Base-by-base conservation (phyloP, 2,329 filamentous ascomycete genomes). In the Microsporum audouinii region DNA sequence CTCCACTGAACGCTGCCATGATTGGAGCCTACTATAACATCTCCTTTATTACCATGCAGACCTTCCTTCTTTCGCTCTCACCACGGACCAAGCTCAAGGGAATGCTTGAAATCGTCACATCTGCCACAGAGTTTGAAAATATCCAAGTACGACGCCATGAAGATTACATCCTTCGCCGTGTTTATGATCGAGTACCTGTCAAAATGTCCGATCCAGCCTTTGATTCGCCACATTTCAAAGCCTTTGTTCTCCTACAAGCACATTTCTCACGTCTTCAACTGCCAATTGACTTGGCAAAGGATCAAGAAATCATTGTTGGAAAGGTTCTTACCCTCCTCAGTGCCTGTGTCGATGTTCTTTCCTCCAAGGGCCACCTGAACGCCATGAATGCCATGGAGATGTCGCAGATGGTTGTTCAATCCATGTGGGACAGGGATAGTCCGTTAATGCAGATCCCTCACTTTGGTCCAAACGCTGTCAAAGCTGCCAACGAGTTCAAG, bases 21-120 rank as follows among this genome's bases (percentile, higher is more conserved):
- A 97, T 99, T 70, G 91, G 89, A 7, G 91, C 94, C 1, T 97
- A 99, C 80, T 99, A 99, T 82, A 97, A 96, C 75, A 96, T 99
- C 70, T 96, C 92, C 4, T 97, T 96, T 77, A 89, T 96, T 73
- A 99, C 94, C 2, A 99, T 99, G 91, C 92, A 99, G 77, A 99
- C 94, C 0, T 92, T 99, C 80, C 80, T 99, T 58, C 80, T 99
- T 61, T 99, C 94, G 12, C 82, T 99, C 55, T 91, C 85, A 60
- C 85, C 85, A 47, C 87, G 87, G 67, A 97, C 91, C 2, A 97
- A 96, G 79, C 84, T 99, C 66, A 99, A 99, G 81, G 91, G 91
- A 55, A 91, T 99, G 49, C 80, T 99, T 60, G 94, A 99, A 75
- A 97, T 99, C 68, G 86, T 97, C 63, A 96, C 94, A 0, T 95